Percentiles rank a stretch among this genome's conserved stretches.
phyloP scores from a whole-genome alignment of 495 filamentous ascomycete genomes.

The Penicillium paxilli region DNA sequence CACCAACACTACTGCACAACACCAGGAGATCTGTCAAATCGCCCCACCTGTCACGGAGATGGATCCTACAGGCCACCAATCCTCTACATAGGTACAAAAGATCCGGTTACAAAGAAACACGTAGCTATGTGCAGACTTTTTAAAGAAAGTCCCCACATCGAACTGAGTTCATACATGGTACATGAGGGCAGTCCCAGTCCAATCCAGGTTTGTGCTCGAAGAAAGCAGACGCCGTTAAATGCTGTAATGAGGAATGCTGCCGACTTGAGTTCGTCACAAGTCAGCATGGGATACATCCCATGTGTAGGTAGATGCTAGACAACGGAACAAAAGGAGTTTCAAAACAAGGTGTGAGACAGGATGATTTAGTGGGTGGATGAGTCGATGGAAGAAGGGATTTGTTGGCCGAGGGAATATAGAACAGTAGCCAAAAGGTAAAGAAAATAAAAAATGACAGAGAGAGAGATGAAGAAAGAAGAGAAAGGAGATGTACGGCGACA shows the following conservation, averaged over 20 bases:
- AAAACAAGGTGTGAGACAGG: neutral
- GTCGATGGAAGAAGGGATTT: neutral
- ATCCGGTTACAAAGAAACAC: neutral
- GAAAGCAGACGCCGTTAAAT: constrained; percentile 13
- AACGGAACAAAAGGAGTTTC: neutral
- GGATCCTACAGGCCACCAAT: neutral
- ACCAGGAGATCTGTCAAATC: constrained; percentile 6
- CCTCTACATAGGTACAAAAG: neutral
- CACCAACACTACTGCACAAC: neutral
- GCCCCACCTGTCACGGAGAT: neutral
- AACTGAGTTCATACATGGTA: constrained; percentile 1
- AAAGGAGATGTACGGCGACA: neutral
- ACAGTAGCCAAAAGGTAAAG: too few species aligned
- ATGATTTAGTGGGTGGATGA: neutral
- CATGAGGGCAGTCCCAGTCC: constrained; percentile 1
- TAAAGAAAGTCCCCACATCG: too few species aligned
- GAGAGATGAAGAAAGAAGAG: too few species aligned
- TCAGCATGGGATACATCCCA: neutral
- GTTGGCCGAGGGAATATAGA: too few species aligned
- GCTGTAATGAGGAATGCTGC: constrained; percentile 1
- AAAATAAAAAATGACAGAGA: too few species aligned
- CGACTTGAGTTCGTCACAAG: constrained; percentile 12
- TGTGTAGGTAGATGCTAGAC: neutral
- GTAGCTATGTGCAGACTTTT: neutral
- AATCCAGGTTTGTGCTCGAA: neutral